phyloP scores from a whole-genome alignment of 768 basidiomycete species.

The Trametes cingulata region DNA sequence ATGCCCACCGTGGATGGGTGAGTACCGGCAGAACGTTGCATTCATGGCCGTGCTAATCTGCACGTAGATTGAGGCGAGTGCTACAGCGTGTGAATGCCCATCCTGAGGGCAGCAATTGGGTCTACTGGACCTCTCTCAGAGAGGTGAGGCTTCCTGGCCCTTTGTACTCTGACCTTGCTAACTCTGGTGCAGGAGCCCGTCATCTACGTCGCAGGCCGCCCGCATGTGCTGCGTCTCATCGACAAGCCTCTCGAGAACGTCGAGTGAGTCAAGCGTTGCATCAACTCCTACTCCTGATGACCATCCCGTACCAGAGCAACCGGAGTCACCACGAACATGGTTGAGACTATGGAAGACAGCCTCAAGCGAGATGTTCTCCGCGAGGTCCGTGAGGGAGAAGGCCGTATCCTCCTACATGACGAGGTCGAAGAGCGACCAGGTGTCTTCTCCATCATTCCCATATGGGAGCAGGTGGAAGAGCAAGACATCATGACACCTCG shows the following conservation, averaged over 20 bases:
- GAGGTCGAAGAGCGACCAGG: slow-evolving; percentile 94
- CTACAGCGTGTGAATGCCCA: slow-evolving; percentile 79
- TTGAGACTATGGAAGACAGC: slow-evolving; percentile 86
- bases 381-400: slow-evolving; percentile 71
- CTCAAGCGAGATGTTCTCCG: slow-evolving; percentile 87
- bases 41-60: background rate
- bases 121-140: slow-evolving; percentile 94
- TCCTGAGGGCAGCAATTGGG: slow-evolving; percentile 69
- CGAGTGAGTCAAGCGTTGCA: slow-evolving; percentile 55
- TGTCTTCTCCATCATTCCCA: slow-evolving; percentile 85
- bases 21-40: slow-evolving; percentile 21
- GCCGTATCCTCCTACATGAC: slow-evolving; percentile 89
- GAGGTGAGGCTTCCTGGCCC: slow-evolving; percentile 54
- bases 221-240: slow-evolving; percentile 87
- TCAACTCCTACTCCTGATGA: background rate
- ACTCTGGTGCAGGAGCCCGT: slow-evolving; percentile 74
- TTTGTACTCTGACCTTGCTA: slow-evolving; percentile 6
- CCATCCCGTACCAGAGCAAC: slow-evolving; percentile 66
- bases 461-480: slow-evolving; percentile 88
- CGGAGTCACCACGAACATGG: slow-evolving; percentile 85
- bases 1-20: slow-evolving; percentile 95
- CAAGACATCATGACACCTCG: slow-evolving; percentile 86
- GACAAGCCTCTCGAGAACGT: slow-evolving; percentile 92
- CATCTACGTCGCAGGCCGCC: slow-evolving; percentile 81
- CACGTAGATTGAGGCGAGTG: slow-evolving; percentile 69